phyloP scores from a whole-genome alignment of 805 yeast species.

The Cyberlindnera saturnus region DNA sequence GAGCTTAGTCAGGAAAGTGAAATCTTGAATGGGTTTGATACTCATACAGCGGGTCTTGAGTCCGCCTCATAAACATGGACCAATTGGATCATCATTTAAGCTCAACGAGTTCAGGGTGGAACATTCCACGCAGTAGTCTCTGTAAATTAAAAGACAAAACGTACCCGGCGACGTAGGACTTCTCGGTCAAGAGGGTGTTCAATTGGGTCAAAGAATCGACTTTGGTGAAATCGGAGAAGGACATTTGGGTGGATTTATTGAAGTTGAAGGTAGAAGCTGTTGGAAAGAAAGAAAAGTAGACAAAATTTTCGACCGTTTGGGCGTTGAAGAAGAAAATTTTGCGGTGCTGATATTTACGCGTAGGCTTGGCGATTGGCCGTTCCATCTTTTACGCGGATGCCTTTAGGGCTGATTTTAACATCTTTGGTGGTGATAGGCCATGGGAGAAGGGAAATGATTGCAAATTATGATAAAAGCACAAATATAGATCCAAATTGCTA shows the following conservation, averaged over 20 bases:
- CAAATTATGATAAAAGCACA: too few relatives aligned
- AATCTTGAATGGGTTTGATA: conserved; percentile 49
- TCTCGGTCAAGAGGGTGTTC: conserved; percentile 82
- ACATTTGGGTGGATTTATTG: conserved; percentile 36
- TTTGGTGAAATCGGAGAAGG: conserved; percentile 78
- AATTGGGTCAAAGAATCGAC: conserved; percentile 67
- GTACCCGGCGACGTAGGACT: conserved; percentile 95
- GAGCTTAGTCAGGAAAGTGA: conserved; percentile 33
- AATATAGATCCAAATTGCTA: too few relatives aligned
- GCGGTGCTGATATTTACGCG: conserved; percentile 1
- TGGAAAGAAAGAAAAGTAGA: not conserved
- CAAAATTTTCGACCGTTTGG: conserved; percentile 1
- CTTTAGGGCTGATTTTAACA: not conserved
- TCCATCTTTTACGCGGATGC: not conserved
- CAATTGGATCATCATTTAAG: conserved; percentile 67
- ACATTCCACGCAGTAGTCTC: not conserved
- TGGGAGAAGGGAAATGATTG: too few relatives aligned
- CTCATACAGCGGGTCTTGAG: conserved; percentile 95
- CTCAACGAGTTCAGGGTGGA: not conserved
- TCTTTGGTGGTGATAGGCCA: too few relatives aligned
- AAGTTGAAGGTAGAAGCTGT: not conserved
- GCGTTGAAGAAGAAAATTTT: not conserved
- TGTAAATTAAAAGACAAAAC: conserved; percentile 29
- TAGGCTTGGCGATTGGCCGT: not conserved
- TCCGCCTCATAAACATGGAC: conserved; percentile 98